Base-by-base conservation (phyloP, 441 rosid genomes). In the Gossypium gossypioides region DNA sequence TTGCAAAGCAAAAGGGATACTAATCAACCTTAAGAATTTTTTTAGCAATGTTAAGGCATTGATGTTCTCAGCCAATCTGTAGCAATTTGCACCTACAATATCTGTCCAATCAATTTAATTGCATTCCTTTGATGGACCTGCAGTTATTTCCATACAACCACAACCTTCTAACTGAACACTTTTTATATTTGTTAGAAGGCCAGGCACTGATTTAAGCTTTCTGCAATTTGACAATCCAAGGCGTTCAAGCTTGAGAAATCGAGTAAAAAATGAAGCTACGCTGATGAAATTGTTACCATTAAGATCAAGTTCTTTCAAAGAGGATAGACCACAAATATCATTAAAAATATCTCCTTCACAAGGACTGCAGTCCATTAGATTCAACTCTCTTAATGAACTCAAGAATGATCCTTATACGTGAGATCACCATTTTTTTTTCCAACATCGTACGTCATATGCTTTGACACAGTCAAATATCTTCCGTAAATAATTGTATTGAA, bases 361-460 rank as follows among this genome's bases (percentile, higher is more conserved):
- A 58, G 84, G 74, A 76, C 81, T 84, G 80, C 84, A 76, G 60
- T 82, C 81, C 62, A 81, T 80, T 9, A 84, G 74, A 57, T 81
- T 67, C 54, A 86, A 69, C 13, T 54, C 44, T 73, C 21, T 83
- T 61, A 87, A 69, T 22, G 81, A 74, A 9, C 52, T 12, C 54
- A 83, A 73, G 25, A 24, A 24, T 24, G 3, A 24, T 2, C 25
- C 25, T 24, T 24, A 2, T 24, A 24, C 3, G 25, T 24, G 25
- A 24, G 25, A 0, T 24, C 3, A 24, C 2, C 3, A 24, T n/a
- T 24, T 2, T 24, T 24, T 24, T 2, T 0, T 24, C 25, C 2
- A 24, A 24, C 25, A 2, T 2, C 3, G 0, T 24, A 2, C 3
- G 25, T 24, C 2, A 2, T 2, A 24, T 24, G 25, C n/a, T 24